Conservation (phyloP, 768 basidiomycete genomes). For the Rickenella mellea region DNA sequence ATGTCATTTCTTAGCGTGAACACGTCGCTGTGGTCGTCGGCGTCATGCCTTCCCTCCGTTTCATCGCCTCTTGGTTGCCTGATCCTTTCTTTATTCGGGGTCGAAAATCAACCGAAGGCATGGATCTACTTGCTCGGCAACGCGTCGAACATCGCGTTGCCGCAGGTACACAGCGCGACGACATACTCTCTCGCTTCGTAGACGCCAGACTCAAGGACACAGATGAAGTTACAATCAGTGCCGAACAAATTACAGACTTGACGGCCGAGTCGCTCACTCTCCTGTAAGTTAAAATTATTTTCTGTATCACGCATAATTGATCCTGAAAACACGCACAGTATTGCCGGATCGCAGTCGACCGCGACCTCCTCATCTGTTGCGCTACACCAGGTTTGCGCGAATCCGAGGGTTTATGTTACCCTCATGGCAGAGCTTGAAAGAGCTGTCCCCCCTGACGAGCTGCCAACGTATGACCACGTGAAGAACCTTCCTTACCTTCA, state of each 20-base stretch:
- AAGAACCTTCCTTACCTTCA: constrained; percentile 1
- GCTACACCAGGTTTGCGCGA: constrained; percentile 5
- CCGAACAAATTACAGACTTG: constrained; percentile 16
- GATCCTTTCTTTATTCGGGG: constrained; percentile 18
- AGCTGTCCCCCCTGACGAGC: neutral
- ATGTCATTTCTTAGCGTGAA: constrained; percentile 14
- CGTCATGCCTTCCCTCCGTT: constrained; percentile 14
- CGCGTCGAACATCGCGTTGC: constrained; percentile 16
- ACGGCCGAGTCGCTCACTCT: constrained; percentile 15
- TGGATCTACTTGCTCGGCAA: constrained; percentile 15
- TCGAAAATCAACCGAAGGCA: constrained; percentile 13
- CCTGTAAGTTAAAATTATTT: constrained; percentile 13
- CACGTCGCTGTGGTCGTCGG: constrained; percentile 20
- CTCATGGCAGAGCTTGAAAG: constrained; percentile 7
- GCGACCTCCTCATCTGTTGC: constrained; percentile 22
- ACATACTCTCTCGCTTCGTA: constrained; percentile 20
- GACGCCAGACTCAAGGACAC: constrained; percentile 10
- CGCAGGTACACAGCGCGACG: constrained; percentile 12
- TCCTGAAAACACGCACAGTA: constrained; percentile 10
- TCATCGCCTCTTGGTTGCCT: constrained; percentile 11
- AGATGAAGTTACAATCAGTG: constrained; percentile 3
- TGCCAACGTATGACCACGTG: neutral
- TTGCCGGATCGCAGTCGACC: constrained; percentile 26
- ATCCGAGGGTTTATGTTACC: constrained; percentile 3
- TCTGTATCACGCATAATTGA: neutral